These are phyloP conservation scores for Euphorbia corollata DNA, from an alignment of 441 rosid species.

Conservation along the genomic window DNA sequence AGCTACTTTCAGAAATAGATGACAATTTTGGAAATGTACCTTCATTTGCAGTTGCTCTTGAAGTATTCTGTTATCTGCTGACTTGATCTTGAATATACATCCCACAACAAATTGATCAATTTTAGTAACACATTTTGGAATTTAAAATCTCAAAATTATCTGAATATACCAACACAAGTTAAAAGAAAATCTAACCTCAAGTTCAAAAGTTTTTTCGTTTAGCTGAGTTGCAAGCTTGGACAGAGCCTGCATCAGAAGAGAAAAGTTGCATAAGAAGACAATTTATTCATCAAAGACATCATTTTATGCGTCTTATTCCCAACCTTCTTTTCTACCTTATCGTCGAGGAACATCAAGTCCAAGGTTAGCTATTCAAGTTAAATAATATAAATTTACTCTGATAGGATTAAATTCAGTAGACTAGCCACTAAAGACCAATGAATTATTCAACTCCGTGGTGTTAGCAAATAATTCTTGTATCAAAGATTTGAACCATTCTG, in stretches of 20 bases:
- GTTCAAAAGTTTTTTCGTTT: conserved; percentile 76
- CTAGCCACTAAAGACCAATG: too few species aligned
- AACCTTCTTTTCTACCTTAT: background rate
- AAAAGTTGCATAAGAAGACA: conserved; percentile 18
- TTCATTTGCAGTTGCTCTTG: conserved; percentile 83
- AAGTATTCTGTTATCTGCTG: conserved; percentile 89
- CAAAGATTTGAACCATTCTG: background rate
- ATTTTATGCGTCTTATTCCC: background rate
- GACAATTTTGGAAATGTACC: conserved; percentile 35
- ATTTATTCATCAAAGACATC: conserved; percentile 7
- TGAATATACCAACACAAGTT: conserved; percentile 7
- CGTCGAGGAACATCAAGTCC: background rate
- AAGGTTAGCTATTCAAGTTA: conserved; percentile 1
- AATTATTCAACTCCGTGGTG: too few species aligned
- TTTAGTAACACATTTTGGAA: conserved; percentile 17
- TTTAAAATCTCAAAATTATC: conserved; percentile 11
- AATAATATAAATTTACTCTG: background rate
- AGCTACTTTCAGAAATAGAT: background rate
- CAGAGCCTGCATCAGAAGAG: conserved; percentile 45
- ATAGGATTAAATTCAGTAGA: background rate
- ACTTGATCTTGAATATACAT: conserved; percentile 52
- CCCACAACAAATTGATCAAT: conserved; percentile 19
- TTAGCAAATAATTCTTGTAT: background rate
- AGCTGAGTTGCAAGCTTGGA: conserved; percentile 70
- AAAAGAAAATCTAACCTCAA: conserved; percentile 55